phyloP scores from a whole-genome alignment of 306 rosid genomes.

The Cercis canadensis region DNA sequence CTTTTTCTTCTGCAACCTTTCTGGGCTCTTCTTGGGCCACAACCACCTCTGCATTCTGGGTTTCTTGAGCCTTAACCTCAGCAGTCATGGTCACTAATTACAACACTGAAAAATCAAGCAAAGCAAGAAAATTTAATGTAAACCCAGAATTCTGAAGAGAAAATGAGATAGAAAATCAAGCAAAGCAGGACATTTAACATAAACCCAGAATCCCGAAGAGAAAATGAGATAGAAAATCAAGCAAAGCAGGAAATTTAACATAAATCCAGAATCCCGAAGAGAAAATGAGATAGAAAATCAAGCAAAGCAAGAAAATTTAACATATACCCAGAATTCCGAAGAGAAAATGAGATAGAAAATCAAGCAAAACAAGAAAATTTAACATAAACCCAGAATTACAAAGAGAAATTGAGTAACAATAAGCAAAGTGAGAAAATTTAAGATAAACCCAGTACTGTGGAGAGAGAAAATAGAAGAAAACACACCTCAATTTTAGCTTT shows the following conservation, averaged over 20 bases:
- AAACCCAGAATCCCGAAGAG: background rate
- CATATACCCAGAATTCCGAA: background rate
- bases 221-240: background rate
- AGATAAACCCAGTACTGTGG: background rate
- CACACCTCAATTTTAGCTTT: background rate
- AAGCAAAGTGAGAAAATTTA: background rate
- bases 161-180: background rate
- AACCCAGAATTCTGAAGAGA: background rate
- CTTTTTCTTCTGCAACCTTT: conserved; percentile 10
- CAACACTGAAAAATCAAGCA: conserved; percentile 11
- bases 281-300: background rate
- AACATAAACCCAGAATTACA: conserved; percentile 37
- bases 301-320: background rate
- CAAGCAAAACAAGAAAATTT: conserved; percentile 6
- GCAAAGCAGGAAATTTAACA: background rate
- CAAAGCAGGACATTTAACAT: conserved; percentile 19
- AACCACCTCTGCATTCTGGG: conserved; percentile 36
- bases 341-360: background rate
- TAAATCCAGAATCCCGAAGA: background rate
- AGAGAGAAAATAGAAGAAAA: too few species aligned
- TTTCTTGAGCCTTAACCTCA: conserved; percentile 37
- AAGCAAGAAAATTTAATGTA: conserved; percentile 13
- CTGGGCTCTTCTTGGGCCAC: background rate
- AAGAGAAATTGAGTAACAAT: background rate
- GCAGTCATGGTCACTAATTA: conserved; percentile 41